Percentiles rank a stretch among this genome's conserved stretches.
Evolutionary conservation across 2,329 filamentous ascomycete species (phyloP).

Genomic region (Myrmaecium sp.): DNA sequence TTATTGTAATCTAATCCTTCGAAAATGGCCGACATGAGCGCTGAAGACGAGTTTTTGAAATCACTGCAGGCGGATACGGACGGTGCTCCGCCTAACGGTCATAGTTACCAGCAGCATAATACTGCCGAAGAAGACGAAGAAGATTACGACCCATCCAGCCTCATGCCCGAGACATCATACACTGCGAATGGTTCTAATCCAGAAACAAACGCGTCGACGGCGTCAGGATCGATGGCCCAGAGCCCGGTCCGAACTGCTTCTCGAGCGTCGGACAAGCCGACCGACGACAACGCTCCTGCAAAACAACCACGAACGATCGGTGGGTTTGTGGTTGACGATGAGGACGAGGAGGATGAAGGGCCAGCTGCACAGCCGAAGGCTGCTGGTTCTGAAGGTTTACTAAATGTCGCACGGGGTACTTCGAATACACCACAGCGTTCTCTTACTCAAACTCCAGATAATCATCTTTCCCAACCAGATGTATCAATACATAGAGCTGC

Average conservation of each 20-base stretch:
- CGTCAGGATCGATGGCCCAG: slow-evolving; percentile 9
- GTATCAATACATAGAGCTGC: slow-evolving; percentile 42
- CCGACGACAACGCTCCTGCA: slow-evolving; percentile 9
- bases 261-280: slow-evolving; percentile 8
- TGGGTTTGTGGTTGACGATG: slow-evolving; percentile 47
- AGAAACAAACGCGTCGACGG: slow-evolving; percentile 9
- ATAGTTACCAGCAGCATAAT: slow-evolving; percentile 31
- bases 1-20: slow-evolving; percentile 1
- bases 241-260: slow-evolving; percentile 6
- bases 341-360: slow-evolving; percentile 38
- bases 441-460: slow-evolving; percentile 38
- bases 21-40: slow-evolving; percentile 35
- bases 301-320: slow-evolving; percentile 37
- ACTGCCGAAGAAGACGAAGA: slow-evolving; percentile 20
- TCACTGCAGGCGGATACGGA: slow-evolving; percentile 29
- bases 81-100: slow-evolving; percentile 19
- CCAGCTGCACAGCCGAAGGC: slow-evolving; percentile 29
- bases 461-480: slow-evolving; percentile 38
- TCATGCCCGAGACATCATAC: slow-evolving; percentile 11
- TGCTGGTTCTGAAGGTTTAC: slow-evolving; percentile 29
- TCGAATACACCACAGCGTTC: slow-evolving; percentile 34
- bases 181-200: slow-evolving; percentile 19
- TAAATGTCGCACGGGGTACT: slow-evolving; percentile 31
- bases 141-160: slow-evolving; percentile 21
- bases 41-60: slow-evolving; percentile 35